Base-by-base conservation (phyloP, 371 early-diverging fungal genomes). In the Lichtheimia corymbifera region DNA sequence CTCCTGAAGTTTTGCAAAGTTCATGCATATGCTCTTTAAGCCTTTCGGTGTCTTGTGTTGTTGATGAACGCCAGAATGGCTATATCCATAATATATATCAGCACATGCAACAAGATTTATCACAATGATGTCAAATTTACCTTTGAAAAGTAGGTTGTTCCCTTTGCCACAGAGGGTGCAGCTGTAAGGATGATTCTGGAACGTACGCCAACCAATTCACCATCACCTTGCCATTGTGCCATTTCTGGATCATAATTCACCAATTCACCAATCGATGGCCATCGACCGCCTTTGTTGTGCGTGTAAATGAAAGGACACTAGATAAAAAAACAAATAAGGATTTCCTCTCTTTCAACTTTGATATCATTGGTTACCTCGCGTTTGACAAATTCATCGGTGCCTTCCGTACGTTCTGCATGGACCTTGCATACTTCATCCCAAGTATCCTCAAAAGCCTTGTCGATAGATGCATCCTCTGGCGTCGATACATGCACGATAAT, bases 171-270 rank as follows among this genome's bases (percentile, higher is more conserved):
- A 42, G 12, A 17, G 5, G 22, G 42, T 61, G 17, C 59, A 51
- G 20, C 68, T 61, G 75, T 80, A 14, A 77, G 56, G 15, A 76
- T 62, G 22, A 80, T 54, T 43, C 60, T 65, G 6, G 71, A 70
- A 15, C 71, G 75, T 0, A 80, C 70, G 24, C 80, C 80, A 0
- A 80, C 80, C 15, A 65, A 25, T 45, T 74, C 75, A 27, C 80
- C 80, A 61, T 80, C 80, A 1, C 80, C 80, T 58, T 73, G 75
- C 80, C 80, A 80, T 43, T 74, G 73, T 5, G 77, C 60, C 75
- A 73, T 74, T 12, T 74, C 73, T 6, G 77, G 77, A 25, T 80
- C 68, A 64, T 72, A 74, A 13, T 70, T 70, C 13, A 80, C 69
- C 24, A 80, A n/a, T 17, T 72, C 68, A 13, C 77, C 76, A 53